phyloP scores from a whole-genome alignment of 2,329 filamentous ascomycete genomes.

The Rhinocladiella similis region DNA sequence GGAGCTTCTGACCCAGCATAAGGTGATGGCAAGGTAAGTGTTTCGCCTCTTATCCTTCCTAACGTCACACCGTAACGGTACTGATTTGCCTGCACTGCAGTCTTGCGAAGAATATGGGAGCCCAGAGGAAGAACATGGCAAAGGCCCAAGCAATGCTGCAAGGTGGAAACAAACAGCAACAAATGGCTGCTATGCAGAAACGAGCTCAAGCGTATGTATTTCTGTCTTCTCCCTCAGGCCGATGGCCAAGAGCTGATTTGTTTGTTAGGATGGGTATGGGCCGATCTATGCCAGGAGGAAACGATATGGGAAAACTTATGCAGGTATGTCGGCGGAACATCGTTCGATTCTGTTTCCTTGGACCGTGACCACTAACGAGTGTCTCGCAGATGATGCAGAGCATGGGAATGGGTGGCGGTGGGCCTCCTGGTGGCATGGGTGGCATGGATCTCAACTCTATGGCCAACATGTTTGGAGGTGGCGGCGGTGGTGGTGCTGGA shows the following conservation, averaged over 20 bases:
- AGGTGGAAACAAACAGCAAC: conserved; percentile 84
- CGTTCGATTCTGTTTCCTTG: too few species aligned
- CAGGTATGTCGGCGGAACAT: conserved; percentile 58
- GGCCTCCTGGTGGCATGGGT: conserved; percentile 49
- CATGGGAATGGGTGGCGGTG: conserved; percentile 75
- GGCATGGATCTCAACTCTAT: conserved; percentile 68
- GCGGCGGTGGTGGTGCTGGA: conserved; percentile 27
- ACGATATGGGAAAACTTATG: conserved; percentile 80
- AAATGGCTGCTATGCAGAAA: conserved; percentile 93
- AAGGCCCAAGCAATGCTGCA: conserved; percentile 89
- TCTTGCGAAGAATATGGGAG: conserved; percentile 99
- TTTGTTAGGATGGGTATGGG: conserved; percentile 71
- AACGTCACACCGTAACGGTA: too few species aligned
- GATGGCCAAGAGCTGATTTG: too few species aligned
- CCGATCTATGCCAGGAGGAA: conserved; percentile 57
- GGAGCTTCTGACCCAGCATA: conserved; percentile 93
- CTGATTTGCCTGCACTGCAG: too few species aligned
- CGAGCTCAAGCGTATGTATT: conserved; percentile 65
- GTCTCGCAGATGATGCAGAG: conserved; percentile 67
- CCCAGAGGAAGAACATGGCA: conserved; percentile 97
- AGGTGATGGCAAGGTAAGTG: conserved; percentile 81
- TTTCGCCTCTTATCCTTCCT: too few species aligned
- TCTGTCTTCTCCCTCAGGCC: too few species aligned
- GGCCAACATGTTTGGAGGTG: conserved; percentile 59
- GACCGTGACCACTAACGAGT: too few species aligned